Evolutionary conservation across 2,329 filamentous ascomycete genomes (phyloP).

Genomic region (Orbilia blumenaviensis): DNA sequence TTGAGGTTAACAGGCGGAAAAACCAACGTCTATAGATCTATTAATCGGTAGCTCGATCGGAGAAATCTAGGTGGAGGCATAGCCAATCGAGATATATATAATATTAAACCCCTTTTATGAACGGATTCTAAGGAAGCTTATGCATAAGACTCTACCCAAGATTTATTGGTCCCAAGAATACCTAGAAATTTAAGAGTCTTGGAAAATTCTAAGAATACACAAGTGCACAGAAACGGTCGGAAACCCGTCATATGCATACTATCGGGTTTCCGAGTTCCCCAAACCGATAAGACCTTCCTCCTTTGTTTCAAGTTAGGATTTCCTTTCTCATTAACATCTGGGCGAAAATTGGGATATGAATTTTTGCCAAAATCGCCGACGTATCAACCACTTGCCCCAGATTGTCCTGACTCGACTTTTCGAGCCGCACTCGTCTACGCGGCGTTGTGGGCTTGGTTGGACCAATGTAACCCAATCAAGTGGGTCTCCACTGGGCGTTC

Average conservation of each 20-base stretch:
- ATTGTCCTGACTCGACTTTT: neutral
- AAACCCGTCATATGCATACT: neutral
- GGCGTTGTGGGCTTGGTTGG: conserved; percentile 4
- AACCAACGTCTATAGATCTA: no score
- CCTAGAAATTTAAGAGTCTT: neutral
- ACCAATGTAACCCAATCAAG: neutral
- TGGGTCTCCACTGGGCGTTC: neutral
- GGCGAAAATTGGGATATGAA: no score
- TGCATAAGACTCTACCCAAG: neutral
- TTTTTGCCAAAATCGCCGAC: neutral
- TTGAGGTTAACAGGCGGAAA: no score
- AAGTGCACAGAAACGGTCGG: neutral
- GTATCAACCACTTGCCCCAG: neutral
- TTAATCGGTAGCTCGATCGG: neutral
- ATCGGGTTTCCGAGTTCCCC: neutral
- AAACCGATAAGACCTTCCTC: neutral
- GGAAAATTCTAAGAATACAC: neutral
- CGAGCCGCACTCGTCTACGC: neutral
- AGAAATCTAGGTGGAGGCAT: neutral
- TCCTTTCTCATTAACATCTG: neutral
- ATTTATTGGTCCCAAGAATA: neutral
- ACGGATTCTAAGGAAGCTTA: neutral
- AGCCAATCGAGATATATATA: neutral
- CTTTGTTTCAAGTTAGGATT: neutral
- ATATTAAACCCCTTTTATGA: neutral